Evolutionary conservation across 2,329 filamentous ascomycete genomes (phyloP), one percentile per base, ranked within the genome.

Genomic region (Monosporascus sp.): DNA sequence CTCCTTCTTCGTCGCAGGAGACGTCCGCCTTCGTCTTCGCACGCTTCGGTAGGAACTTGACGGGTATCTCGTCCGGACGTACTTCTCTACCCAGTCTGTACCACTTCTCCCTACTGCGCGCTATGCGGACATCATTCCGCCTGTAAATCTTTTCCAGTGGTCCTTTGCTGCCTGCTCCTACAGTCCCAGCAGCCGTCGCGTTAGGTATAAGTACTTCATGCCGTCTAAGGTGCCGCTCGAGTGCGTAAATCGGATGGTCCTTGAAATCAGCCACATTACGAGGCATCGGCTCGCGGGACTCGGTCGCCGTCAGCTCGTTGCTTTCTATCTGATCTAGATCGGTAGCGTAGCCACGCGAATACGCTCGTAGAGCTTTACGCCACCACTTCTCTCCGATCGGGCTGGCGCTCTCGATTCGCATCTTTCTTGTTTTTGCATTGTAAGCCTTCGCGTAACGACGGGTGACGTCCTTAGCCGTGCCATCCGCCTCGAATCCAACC

Each of bases 261-360:
- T 93, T 95, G 66, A 96, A 95, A 66, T 96, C 91, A 50, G 87
- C 83, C 2, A 96, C 83, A 62, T 90, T 95, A 51, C 85, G 85
- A 0, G 91, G 92, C 84, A 96, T 93, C 1, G 85, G 82, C 74
- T 99, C 94, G 24, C 82, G 78, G 0, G 86, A 84, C 60, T 89
- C 86, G 52, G 82, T 80, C 5, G 85, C 83, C 3, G 80, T 77
- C 9, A 99, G 74, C 64, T 94, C 89, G 15, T 81, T 85, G 55
- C 90, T 81, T 69, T 99, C 94, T 43, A 96, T 83, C 66, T 93
- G 86, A 61, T 97, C 92, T 44, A 92, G 74, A 59, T 94, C 87
- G 20, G 71, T 78, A 2, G 64, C 66, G 47, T 65, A 67, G 2
- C 68, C 72, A 1, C 71, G 70, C 17, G 67, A 66, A 60, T 79